Evolutionary conservation across 306 rosid species (phyloP), one percentile per base, ranked within the genome.

Genomic region (Pterocarpus santalinus): DNA sequence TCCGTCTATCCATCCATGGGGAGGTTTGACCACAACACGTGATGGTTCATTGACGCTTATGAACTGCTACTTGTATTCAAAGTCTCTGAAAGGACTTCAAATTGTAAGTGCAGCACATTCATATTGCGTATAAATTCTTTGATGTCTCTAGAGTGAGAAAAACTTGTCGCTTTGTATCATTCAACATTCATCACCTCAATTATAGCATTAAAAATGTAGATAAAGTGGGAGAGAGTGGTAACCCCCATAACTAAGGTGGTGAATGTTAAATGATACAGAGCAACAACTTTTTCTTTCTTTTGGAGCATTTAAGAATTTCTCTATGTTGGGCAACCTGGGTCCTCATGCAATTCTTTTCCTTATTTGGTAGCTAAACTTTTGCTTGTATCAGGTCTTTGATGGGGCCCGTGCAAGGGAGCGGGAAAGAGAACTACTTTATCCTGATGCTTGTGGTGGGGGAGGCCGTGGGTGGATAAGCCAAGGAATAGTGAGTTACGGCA

Each of bases 391-490:
- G 99, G 97, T 96, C 52, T 96, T 96, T 86, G 97, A 94, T 68
- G 97, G 98, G 72, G 99, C 98, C 73, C 95, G 95, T 28, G 94
- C 91, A 32, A 92, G 99, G 89, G 99, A 96, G 80, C 94, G 99
- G 65, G 99, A 96, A 85, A 89, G 99, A 53, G 99, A 96, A 63
- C 78, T 93, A 79, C 99, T 96, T 63, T 96, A 96, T 88, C 99
- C 99, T 9, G 99, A 96, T 92, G 99, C 99, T 8, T 96, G 99
- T 73, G 99, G 99, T 62, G 99, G 97, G 66, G 97, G 94, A 86
- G 97, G 98, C 81, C 97, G 99, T 73, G 99, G 99, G 69, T 96
- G 99, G 99, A 96, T 96, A 77, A 96, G 97, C 89, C 99, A 96
- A 92, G 98, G 99, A 80, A 84, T 92, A 65, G 91, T 80, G 13